Base-by-base conservation (phyloP, 768 basidiomycete species). In the Boletus coccyginus region DNA sequence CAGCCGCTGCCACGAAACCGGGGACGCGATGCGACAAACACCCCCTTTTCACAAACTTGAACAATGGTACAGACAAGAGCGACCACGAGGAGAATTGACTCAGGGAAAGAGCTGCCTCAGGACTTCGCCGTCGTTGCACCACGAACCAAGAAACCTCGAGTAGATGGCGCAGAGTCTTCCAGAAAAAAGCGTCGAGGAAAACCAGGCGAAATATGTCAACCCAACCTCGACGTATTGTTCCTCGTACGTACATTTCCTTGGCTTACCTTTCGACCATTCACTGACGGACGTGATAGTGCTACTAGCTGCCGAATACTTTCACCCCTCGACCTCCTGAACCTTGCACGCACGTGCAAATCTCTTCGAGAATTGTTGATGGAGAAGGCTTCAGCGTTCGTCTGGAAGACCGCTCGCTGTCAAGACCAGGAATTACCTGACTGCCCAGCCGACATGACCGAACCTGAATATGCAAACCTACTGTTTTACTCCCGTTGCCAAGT, bases 391-490 rank as follows among this genome's bases (percentile, higher is more conserved):
- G 48, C 58, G 67, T 57, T 70, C 55, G 50, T 71, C 57, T 59
- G 71, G 70, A 64, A 53, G 45, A 42, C 51, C 9, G 59, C 54
- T 7, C 70, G 77, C 19, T 50, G 50, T 13, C 72, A 71, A 47
- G 63, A 77, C 13, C 50, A 60, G 21, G 73, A 68, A 9, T 67
- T 81, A 7, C 81, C 81, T 4, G 49, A 51, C 4, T 56, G 49
- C 43, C 49, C 55, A 10, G 21, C 2, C 5, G 55, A 56, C 29
- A 16, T 50, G 36, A 70, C 62, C 19, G 80, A 82, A 52, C 73
- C 73, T 0, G 71, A 77, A 55, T 81, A 75, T 56, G 75, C 76
- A 21, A 75, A 70, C 51, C 73, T 82, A 13, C 71, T 69, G 19
- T 82, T 62, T 41, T 47, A 44, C 10, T 11, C 53, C 7, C 59